Percentiles rank a stretch among this genome's conserved stretches.
Conservation (phyloP, 164 flowering plant genomes). For the Vitis rupestris region DNA sequence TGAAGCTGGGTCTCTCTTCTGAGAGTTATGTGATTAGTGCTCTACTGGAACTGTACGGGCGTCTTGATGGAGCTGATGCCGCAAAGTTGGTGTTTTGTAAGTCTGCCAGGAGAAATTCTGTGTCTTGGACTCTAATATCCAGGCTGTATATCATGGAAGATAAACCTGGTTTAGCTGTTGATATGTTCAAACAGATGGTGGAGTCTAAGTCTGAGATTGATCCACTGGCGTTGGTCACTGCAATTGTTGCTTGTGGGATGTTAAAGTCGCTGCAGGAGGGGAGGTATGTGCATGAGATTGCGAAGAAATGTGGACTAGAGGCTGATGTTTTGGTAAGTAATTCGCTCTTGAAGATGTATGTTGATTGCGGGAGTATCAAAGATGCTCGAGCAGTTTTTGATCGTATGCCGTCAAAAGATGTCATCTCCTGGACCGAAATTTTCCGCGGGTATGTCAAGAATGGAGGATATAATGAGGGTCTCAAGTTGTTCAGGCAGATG, state of each 20-base stretch:
- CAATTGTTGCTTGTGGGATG: constrained; percentile 44
- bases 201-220: constrained; percentile 32
- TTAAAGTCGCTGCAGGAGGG: constrained; percentile 47
- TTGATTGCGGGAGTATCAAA: constrained; percentile 47
- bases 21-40: constrained; percentile 47
- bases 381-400: constrained; percentile 55
- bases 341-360: constrained; percentile 63
- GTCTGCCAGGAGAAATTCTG: constrained; percentile 27
- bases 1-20: constrained; percentile 45
- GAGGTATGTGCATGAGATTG: constrained; percentile 45
- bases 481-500: constrained; percentile 62
- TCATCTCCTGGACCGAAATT: constrained; percentile 62
- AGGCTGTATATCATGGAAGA: constrained; percentile 35
- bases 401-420: constrained; percentile 45
- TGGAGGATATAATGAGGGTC: constrained; percentile 61
- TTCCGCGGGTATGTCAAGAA: constrained; percentile 49
- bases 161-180: constrained; percentile 41
- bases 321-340: constrained; percentile 54
- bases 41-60: constrained; percentile 56
- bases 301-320: constrained; percentile 39
- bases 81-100: constrained; percentile 40
- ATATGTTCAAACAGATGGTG: constrained; percentile 47
- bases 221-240: constrained; percentile 52
- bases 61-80: constrained; percentile 32
- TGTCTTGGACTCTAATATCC: constrained; percentile 59